Conservation (phyloP, 495 filamentous ascomycete genomes). For the Penicillium macrosclerotiorum region DNA sequence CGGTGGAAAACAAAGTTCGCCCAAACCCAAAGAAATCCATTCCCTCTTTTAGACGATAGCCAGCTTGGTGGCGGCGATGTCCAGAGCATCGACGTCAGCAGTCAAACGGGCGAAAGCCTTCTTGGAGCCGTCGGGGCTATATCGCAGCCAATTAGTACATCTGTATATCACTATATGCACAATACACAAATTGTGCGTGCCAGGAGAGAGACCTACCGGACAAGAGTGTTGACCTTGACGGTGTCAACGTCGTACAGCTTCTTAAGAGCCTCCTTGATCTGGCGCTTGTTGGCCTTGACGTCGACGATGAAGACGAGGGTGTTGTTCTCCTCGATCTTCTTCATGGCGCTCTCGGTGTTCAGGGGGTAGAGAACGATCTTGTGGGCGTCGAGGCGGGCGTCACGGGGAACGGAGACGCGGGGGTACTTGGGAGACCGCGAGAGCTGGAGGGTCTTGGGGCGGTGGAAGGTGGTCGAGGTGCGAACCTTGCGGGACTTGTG, state of each 20-base stretch:
- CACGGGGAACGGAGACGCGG: slow-evolving; percentile 87
- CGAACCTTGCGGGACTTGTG: slow-evolving; percentile 93
- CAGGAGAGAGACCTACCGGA: slow-evolving; percentile 61
- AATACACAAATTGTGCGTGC: too few relatives aligned
- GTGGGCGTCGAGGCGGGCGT: slow-evolving; percentile 87
- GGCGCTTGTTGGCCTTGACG: slow-evolving; percentile 98
- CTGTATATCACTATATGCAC: too few relatives aligned
- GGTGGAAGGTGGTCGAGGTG: slow-evolving; percentile 93
- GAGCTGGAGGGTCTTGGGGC: slow-evolving; percentile 88
- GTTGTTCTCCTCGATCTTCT: slow-evolving; percentile 99
- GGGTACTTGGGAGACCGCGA: slow-evolving; percentile 94
- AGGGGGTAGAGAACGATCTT: slow-evolving; percentile 83
- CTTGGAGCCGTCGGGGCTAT: slow-evolving; percentile 92
- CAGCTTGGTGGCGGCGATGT: slow-evolving; percentile 98
- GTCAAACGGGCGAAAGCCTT: slow-evolving; percentile 97
- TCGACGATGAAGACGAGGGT: slow-evolving; percentile 98
- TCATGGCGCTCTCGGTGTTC: slow-evolving; percentile 99
- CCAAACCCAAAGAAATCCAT: slow-evolving; percentile 42
- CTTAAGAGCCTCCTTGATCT: slow-evolving; percentile 98
- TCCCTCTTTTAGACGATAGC: slow-evolving; percentile 77
- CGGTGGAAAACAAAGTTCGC: slow-evolving; percentile 43
- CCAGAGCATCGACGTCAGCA: slow-evolving; percentile 93
- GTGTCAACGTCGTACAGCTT: slow-evolving; percentile 98
- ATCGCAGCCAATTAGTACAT: not conserved
- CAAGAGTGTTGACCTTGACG: slow-evolving; percentile 98